Evolutionary conservation across 768 basidiomycete species (phyloP).

Genomic region (Suillus fuscotomentosus): DNA sequence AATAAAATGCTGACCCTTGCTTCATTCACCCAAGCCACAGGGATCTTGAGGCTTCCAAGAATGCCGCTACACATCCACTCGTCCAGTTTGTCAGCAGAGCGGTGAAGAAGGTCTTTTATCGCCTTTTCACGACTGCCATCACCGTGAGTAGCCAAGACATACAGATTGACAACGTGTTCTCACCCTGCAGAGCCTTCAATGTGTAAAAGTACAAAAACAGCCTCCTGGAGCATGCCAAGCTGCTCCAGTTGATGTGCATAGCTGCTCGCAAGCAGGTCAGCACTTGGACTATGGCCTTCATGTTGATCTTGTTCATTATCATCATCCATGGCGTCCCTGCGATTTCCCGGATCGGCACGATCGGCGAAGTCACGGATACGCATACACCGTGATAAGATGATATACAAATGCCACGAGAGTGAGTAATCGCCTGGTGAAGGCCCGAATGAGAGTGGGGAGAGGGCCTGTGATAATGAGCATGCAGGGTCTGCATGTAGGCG

Average conservation of each 20-base stretch:
- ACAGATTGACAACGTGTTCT: conserved; percentile 24
- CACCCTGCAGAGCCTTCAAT: conserved; percentile 80
- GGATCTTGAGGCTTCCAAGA: conserved; percentile 76
- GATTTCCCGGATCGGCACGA: conserved; percentile 49
- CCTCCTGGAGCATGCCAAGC: conserved; percentile 78
- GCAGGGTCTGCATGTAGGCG: conserved; percentile 72
- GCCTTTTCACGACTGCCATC: conserved; percentile 71
- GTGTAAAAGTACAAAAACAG: conserved; percentile 87
- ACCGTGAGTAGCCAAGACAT: conserved; percentile 9
- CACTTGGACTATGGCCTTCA: conserved; percentile 80
- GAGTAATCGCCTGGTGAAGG: conserved; percentile 78
- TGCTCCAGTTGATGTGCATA: conserved; percentile 89
- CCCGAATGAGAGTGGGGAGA: conserved; percentile 73
- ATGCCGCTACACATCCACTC: conserved; percentile 74
- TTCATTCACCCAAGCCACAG: conserved; percentile 85
- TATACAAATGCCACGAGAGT: conserved; percentile 90
- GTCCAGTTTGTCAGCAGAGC: conserved; percentile 64
- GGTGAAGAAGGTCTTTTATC: conserved; percentile 74
- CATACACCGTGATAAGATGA: conserved; percentile 81
- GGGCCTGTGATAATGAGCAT: conserved; percentile 64
- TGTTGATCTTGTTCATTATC: conserved; percentile 45
- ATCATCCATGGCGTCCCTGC: conserved; percentile 33
- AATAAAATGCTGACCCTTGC: conserved; percentile 58
- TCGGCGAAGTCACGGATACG: conserved; percentile 87
- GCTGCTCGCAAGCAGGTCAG: conserved; percentile 77